phyloP scores from a whole-genome alignment of 1,284 basidiomycete genomes.

The Ustilago lituana region DNA sequence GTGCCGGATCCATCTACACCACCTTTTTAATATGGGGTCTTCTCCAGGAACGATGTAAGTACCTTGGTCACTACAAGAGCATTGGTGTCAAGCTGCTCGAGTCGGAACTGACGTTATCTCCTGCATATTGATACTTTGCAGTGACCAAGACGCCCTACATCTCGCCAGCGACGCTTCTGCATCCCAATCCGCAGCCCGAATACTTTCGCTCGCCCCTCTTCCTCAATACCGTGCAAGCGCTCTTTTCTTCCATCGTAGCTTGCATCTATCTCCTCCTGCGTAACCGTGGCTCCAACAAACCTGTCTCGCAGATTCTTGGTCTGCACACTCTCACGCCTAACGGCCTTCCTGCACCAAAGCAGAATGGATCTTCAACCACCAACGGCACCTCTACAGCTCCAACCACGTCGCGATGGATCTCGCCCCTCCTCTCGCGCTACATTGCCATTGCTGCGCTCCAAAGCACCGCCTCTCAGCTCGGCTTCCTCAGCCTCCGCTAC shows the following conservation, averaged over 20 bases:
- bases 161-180: constrained; percentile 37
- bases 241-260: constrained; percentile 81
- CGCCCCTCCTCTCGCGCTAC: constrained; percentile 70
- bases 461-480: constrained; percentile 90
- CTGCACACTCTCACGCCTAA: constrained; percentile 52
- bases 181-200: constrained; percentile 52
- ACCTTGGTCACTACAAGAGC: neutral
- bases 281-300: constrained; percentile 60
- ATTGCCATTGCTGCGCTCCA: constrained; percentile 76
- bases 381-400: neutral
- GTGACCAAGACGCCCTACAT: constrained; percentile 63
- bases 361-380: constrained; percentile 2
- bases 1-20: constrained; percentile 62
- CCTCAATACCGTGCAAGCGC: constrained; percentile 86
- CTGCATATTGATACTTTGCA: no score
- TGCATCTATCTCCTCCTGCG: constrained; percentile 80
- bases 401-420: constrained; percentile 66
- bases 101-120: no score
- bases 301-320: constrained; percentile 46
- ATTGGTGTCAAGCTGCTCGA: no score
- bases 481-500: constrained; percentile 90
- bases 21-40: constrained; percentile 66
- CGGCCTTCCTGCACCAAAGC: constrained; percentile 13
- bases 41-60: constrained; percentile 61
- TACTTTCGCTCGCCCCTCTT: constrained; percentile 84